Conservation (phyloP, 805 yeast species). For the Hanseniaspora guilliermondii region DNA sequence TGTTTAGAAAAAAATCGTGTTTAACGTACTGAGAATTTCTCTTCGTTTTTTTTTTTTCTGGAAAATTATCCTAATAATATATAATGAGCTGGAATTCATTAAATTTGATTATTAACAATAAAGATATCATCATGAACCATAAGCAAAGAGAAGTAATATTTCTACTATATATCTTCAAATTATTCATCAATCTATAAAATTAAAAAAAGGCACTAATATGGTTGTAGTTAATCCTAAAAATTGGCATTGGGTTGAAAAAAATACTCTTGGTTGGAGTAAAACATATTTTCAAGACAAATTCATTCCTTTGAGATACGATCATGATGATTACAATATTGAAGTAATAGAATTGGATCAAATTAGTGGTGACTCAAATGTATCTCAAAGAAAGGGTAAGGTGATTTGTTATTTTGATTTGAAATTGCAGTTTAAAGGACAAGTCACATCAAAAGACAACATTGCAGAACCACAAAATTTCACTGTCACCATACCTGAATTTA, state of each 20-base stretch:
- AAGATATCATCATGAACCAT: too few species aligned
- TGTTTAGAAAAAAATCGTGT: too few species aligned
- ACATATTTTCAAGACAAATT: constrained; percentile 36
- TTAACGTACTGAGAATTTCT: neutral
- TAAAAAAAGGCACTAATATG: constrained; percentile 27
- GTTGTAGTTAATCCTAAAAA: constrained; percentile 61
- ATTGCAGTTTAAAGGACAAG: constrained; percentile 27
- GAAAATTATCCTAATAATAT: too few species aligned
- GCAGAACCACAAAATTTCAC: constrained; percentile 34
- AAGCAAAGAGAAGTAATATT: neutral
- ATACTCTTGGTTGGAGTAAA: constrained; percentile 54
- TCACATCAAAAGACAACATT: constrained; percentile 16
- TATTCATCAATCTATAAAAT: too few species aligned
- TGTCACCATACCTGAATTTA: constrained; percentile 49
- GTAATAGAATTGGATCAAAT: constrained; percentile 35
- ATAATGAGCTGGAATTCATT: too few species aligned
- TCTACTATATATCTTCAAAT: too few species aligned
- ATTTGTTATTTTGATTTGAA: constrained; percentile 61
- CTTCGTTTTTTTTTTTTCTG: neutral
- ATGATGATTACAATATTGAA: constrained; percentile 20
- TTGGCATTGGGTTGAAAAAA: constrained; percentile 68
- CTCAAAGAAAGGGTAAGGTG: constrained; percentile 73
- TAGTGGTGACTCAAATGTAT: constrained; percentile 68
- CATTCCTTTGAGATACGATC: constrained; percentile 15
- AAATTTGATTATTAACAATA: too few species aligned